A percentile compares a stretch with the other conserved stretches of the same genome.
These are phyloP conservation scores for Closterium sp. DNA, from an alignment of 139 green algal species.

Conservation along the genomic window DNA sequence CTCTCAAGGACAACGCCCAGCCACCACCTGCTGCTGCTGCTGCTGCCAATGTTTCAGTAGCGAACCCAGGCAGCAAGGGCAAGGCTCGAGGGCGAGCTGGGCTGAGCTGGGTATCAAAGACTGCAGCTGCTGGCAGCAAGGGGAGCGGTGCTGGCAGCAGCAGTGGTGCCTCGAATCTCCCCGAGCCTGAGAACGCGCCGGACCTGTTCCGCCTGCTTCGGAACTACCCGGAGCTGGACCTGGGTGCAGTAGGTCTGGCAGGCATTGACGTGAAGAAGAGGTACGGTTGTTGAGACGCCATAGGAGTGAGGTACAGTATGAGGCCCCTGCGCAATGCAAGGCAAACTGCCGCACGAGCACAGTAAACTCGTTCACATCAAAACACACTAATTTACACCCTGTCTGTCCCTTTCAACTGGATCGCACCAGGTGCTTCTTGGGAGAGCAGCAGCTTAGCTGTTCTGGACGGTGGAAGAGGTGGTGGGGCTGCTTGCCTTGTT, in stretches of 20 bases:
- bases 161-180: background rate
- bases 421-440: conserved; percentile 48
- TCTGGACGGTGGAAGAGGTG: too few species aligned
- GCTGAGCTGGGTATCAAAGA: background rate
- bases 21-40: background rate
- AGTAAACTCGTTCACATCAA: too few species aligned
- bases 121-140: background rate
- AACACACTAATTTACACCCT: too few species aligned
- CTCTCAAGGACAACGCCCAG: background rate
- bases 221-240: conserved; percentile 43
- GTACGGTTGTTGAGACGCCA: background rate
- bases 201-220: conserved; percentile 39
- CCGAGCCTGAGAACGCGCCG: conserved; percentile 22
- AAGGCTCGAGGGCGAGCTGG: background rate
- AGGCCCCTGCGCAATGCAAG: too few species aligned
- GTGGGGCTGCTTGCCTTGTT: too few species aligned
- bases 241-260: conserved; percentile 23
- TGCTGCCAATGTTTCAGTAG: background rate
- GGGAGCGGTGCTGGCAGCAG: background rate
- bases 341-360: too few species aligned
- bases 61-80: background rate
- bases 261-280: conserved; percentile 26
- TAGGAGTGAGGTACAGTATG: too few species aligned
- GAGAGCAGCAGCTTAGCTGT: conserved; percentile 29
- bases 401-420: too few species aligned